Evolutionary conservation across 2,329 filamentous ascomycete genomes (phyloP), one percentile per base, ranked within the genome.

Genomic region (Fusarium solani-melongenae): DNA sequence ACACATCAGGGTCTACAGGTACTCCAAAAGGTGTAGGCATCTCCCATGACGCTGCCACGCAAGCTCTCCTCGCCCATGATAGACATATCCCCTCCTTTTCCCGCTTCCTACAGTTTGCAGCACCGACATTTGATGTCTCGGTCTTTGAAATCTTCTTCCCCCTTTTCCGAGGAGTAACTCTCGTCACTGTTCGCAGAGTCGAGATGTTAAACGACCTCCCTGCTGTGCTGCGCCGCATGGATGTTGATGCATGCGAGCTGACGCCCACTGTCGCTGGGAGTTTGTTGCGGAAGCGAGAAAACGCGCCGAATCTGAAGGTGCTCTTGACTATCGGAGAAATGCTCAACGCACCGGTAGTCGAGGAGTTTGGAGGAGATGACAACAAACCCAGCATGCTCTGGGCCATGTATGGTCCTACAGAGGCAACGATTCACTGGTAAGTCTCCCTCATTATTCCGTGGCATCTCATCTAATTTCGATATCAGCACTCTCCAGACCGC

Each of bases 91-190:
- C 95, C 3, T 41, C 62, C 0, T 98, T 98, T 79, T 86, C 86
- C 17, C 89, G 94, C 53, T 98, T 98, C 80, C 88, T 98, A 1
- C 95, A 98, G 80, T 98, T 98, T 81, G 95, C 95, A 6, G 92
- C 94, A 4, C 94, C 95, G 1, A 98, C 95, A 0, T 98, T 98
- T 79, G 95, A 98, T 81, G 95, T 98, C 9, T 97, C 94, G 0
- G 92, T 98, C 7, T 98, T 98, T 80, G 95, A 98, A 80, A 95
- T 97, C 8, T 98, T 98, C 86, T 98, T 98, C 73, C 93, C 95
- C 0, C 84, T 95, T 17, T 92, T 91, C 70, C 87, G 94, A 66
- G 93, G 93, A 3, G 85, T 85, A 24, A 97, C 94, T 0, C 84
- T 98, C 3, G 89, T 96, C 56, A 89, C 90, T 64, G 94, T 92